Base-by-base conservation (phyloP, 495 filamentous ascomycete genomes). In the Neurospora sp. region DNA sequence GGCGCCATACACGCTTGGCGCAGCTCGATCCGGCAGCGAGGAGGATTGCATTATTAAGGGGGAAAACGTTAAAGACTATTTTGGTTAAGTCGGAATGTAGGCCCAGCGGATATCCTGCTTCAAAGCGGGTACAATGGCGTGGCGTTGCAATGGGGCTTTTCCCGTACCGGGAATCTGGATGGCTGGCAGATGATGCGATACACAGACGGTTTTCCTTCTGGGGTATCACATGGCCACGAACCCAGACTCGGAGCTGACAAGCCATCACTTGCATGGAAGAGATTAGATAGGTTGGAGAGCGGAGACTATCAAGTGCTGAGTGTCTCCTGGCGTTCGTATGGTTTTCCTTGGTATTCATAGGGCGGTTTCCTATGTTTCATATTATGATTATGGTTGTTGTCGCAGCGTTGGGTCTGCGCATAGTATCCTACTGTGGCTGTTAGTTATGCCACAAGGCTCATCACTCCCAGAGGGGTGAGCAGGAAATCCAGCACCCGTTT, bases 231-330 rank as follows among this genome's bases (percentile, higher is more conserved):
- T 38, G 70, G 47, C 47, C 47, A 59, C 20, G 47, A 27, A 59
- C 20, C 47, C 47, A 31, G 20, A 31, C 9, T 20, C 47, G 47
- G 47, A 45, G 42, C 42, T 20, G 18, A 45, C 18, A 45, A n/a
- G 47, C 47, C 35, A 35, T 65, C 27, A 65, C 27, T 65, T 65
- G 53, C 53, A 65, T 65, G 53, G 53, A 65, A 44, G 35, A 71
- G 59, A 68, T 27, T 31, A 65, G 31, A 22, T 53, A 71, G 72
- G 69, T 14, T 40, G 44, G 72, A 42, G 47, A 72, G 22, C n/a
- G 77, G 83, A 82, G 82, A 81, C 81, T 71, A 76, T 85, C 85
- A 86, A 86, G 85, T 81, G 85, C 85, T 86, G 85, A 85, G 75
- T 74, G 83, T 86, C 83, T 85, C 82, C 77, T 61, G n/a, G 82